Conservation (phyloP, 2,329 filamentous ascomycete species). For the Alternaria sp. region DNA sequence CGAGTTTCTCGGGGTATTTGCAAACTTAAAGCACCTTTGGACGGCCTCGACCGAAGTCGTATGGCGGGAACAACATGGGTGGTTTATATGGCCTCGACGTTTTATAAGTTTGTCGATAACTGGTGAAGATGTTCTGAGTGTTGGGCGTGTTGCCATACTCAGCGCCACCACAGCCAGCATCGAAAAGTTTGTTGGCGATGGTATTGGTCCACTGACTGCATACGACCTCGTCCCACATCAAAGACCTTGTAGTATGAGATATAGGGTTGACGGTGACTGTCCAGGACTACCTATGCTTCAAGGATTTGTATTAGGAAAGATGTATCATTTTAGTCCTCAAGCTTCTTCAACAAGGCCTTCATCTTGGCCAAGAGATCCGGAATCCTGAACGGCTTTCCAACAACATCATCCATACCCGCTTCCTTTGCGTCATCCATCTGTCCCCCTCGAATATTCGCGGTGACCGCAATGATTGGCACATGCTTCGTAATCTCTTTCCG, state of each 20-base stretch:
- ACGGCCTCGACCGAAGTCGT: neutral
- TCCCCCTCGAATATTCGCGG: conserved; percentile 44
- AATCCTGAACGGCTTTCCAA: conserved; percentile 45
- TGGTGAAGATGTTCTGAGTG: neutral
- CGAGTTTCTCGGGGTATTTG: neutral
- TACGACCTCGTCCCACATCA: too few relatives aligned
- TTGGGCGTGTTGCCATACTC: neutral
- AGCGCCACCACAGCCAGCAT: neutral
- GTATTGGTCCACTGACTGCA: neutral
- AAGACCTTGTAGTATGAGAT: too few relatives aligned
- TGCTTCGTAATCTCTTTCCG: conserved; percentile 27
- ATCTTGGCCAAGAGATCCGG: conserved; percentile 41
- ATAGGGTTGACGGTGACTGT: neutral
- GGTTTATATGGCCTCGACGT: too few relatives aligned
- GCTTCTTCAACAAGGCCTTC: conserved; percentile 20
- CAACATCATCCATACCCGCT: conserved; percentile 45
- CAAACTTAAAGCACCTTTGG: neutral
- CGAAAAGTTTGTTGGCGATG: too few relatives aligned
- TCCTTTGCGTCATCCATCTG: conserved; percentile 40
- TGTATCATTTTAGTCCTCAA: conserved; percentile 4
- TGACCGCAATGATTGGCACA: conserved; percentile 46
- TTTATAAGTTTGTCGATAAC: neutral
- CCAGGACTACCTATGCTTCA: neutral
- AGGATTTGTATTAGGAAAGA: neutral
- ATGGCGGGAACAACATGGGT: neutral